Percentiles rank a stretch among this genome's conserved stretches.
Conservation (phyloP, 2,329 filamentous ascomycete species). For the Plenodomus tracheiphilus region DNA sequence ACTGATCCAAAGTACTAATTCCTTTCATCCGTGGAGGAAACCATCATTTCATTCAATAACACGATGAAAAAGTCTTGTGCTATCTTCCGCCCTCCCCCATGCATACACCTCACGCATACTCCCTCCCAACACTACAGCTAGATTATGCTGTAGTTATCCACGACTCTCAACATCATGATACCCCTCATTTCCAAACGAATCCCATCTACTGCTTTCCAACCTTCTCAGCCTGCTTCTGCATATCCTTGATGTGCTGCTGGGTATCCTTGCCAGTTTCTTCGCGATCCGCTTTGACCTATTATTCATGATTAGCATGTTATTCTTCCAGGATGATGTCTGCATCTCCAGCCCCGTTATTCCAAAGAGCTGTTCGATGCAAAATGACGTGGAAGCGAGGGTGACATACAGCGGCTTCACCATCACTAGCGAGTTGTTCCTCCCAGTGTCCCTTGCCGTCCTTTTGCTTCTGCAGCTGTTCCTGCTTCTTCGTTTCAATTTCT, state of each 20-base stretch:
- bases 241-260: constrained; percentile 48
- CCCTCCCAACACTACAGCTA: too few species aligned
- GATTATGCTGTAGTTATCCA: too few species aligned
- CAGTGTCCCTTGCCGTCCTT: constrained; percentile 49
- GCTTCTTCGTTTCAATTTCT: constrained; percentile 49
- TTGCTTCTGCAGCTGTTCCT: constrained; percentile 49
- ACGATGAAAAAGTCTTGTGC: too few species aligned
- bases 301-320: constrained; percentile 4
- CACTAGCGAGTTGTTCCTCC: constrained; percentile 49
- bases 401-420: constrained; percentile 48
- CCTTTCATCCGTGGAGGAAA: too few species aligned
- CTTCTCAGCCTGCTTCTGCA: constrained; percentile 52
- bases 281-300: constrained; percentile 49
- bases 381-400: too few species aligned
- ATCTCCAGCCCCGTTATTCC: neutral
- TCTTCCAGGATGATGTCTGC: too few species aligned
- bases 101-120: too few species aligned
- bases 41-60: too few species aligned
- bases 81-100: too few species aligned
- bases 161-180: too few species aligned
- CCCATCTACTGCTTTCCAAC: constrained; percentile 16
- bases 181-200: neutral
- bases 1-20: too few species aligned
- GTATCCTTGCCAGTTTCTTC: constrained; percentile 45
- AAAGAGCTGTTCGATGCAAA: neutral